Percentiles rank a stretch among this genome's conserved stretches.
phyloP scores from a whole-genome alignment of 2,329 filamentous ascomycete genomes.

The Penicillium sp. region DNA sequence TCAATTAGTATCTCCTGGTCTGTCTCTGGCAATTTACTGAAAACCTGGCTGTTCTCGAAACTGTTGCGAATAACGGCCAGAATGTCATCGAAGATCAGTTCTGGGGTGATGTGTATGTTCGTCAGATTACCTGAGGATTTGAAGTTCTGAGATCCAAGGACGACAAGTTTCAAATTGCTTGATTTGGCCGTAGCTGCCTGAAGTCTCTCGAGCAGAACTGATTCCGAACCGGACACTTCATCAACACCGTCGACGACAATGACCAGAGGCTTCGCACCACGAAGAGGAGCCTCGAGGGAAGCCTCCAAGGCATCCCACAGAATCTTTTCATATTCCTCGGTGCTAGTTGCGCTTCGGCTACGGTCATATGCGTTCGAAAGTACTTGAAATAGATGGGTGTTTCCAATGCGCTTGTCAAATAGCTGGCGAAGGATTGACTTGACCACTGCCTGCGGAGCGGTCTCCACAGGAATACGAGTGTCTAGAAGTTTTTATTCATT shows the following conservation, averaged over 20 bases:
- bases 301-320: slow-evolving; percentile 33
- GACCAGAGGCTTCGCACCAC: slow-evolving; percentile 32
- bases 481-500: slow-evolving; percentile 14
- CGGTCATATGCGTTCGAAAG: slow-evolving; percentile 29
- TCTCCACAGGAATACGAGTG: slow-evolving; percentile 28
- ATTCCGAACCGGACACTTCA: slow-evolving; percentile 30
- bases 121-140: slow-evolving; percentile 12
- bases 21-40: slow-evolving; percentile 24
- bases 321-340: slow-evolving; percentile 31
- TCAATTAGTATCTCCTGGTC: slow-evolving; percentile 31
- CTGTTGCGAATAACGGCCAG: slow-evolving; percentile 28
- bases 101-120: slow-evolving; percentile 25
- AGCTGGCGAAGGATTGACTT: slow-evolving; percentile 36
- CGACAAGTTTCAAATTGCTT: slow-evolving; percentile 27
- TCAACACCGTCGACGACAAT: slow-evolving; percentile 38
- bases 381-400: slow-evolving; percentile 34
- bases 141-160: slow-evolving; percentile 25
- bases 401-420: slow-evolving; percentile 37
- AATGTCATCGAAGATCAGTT: slow-evolving; percentile 36
- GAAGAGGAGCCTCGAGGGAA: slow-evolving; percentile 25
- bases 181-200: slow-evolving; percentile 20
- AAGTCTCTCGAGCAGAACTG: slow-evolving; percentile 26
- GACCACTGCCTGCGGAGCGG: slow-evolving; percentile 28
- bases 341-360: slow-evolving; percentile 20
- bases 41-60: slow-evolving; percentile 23